Base-by-base conservation (phyloP, 495 filamentous ascomycete genomes). In the Terfezia claveryi region DNA sequence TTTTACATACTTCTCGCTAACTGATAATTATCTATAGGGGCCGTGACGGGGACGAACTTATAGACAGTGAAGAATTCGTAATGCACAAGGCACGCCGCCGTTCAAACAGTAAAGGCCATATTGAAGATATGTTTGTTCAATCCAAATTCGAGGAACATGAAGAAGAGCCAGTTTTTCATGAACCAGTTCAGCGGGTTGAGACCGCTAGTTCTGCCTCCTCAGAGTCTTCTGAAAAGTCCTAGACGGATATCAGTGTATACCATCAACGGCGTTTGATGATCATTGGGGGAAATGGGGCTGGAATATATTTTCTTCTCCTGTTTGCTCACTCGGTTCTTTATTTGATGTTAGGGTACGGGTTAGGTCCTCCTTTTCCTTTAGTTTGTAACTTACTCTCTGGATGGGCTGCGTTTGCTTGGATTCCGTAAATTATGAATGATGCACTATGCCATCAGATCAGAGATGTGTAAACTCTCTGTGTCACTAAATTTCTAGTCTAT, bases 121-220 rank as follows among this genome's bases (percentile, higher is more conserved):
- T 75, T 16, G 68, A 70, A 58, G 65, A 73, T 63, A 67, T 80
- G 50, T 74, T 76, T 44, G 73, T 92, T 68, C 82, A 82, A 72
- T 87, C 83, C 67, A 94, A 94, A 68, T 94, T 93, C 64, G 87
- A 94, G 67, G 71, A 77, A n/a, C 65, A 80, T 64, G 87, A 93
- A 58, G 71, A 74, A 11, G 87, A 92, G 63, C 87, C 87, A 55
- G 82, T 87, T 56, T 94, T 92, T 61, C 85, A 94, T 66, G 87
- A 94, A 71, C 75, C 77, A 53, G 54, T 87, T 50, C 83, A 88
- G 63, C 81, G 78, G 11, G 57, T 53, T 27, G 67, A 69, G 50
- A 75, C 77, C 55, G 67, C 41, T 46, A 46, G 4, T 46, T 46
- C 41, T 20, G 8, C 41, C 41, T 14, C 12, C 17, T 46, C 41